These are phyloP conservation scores for Mycena epipterygia DNA, from an alignment of 768 basidiomycete genomes.

Conservation along the genomic window DNA sequence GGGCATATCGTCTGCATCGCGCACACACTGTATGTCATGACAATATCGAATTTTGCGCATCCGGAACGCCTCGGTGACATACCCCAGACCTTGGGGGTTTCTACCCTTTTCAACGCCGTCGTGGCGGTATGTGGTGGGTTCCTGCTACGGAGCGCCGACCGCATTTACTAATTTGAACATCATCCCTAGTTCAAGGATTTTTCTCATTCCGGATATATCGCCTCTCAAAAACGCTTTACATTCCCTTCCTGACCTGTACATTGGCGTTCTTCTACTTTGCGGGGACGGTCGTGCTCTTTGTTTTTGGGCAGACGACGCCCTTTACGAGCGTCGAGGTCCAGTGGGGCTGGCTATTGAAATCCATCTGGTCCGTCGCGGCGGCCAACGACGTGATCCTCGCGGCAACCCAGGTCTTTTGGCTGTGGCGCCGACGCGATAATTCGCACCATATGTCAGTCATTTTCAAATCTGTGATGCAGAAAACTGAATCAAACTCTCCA, in stretches of 20 bases:
- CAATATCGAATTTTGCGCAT: conserved; percentile 7
- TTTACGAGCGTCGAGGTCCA: neutral
- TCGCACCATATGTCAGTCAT: neutral
- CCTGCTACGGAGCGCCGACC: neutral
- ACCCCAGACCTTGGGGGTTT: neutral
- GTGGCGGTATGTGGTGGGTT: conserved; percentile 23
- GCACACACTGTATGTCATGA: conserved; percentile 23
- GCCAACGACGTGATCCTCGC: conserved; percentile 25
- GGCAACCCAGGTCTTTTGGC: conserved; percentile 8
- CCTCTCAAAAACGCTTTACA: conserved; percentile 23
- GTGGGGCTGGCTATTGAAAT: conserved; percentile 27
- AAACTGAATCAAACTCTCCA: neutral
- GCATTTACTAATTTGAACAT: neutral
- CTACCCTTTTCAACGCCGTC: conserved; percentile 25
- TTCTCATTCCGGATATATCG: conserved; percentile 31
- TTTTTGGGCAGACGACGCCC: neutral
- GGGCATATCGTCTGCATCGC: conserved; percentile 29
- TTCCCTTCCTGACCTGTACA: conserved; percentile 26
- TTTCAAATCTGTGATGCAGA: too few relatives aligned
- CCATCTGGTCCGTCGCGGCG: conserved; percentile 25
- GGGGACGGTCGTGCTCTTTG: conserved; percentile 3
- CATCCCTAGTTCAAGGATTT: conserved; percentile 27
- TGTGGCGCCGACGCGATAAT: neutral
- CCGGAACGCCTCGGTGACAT: conserved; percentile 17
- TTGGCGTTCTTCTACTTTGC: conserved; percentile 25